Base-by-base conservation (phyloP, 352 stramenopile species). In the Globisporangium lucens region DNA sequence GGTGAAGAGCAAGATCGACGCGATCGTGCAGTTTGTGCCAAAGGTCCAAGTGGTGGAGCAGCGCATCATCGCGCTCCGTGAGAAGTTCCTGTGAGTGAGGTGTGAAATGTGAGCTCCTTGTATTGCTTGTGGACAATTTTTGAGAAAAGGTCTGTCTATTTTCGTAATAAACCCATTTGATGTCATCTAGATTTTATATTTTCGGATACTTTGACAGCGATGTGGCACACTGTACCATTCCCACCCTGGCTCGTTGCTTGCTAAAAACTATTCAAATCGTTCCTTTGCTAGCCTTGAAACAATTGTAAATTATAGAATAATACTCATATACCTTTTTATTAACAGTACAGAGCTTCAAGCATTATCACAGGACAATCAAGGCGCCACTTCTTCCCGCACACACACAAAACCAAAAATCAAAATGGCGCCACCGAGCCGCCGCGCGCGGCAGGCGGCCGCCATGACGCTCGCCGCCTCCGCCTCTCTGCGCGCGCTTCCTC, bases 1-100 rank as follows among this genome's bases (percentile, higher is more conserved):
- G 17, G 51, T 87, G n/a, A 56, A 56, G 63, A 56, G 8, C 17
- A 30, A 43, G 29, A 61, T 61, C 55, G 55, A 61, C 35, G 55
- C 20, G 55, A 61, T 61, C 17, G 55, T 43, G 55, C 55, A 61
- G 30, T 61, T 61, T 22, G 56, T 49, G 33, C 33, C 20, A 24
- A 33, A 43, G 9, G 22, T 61, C n/a, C 35, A 41, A 38, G 56
- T 51, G 29, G 35, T 29, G 4, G 56, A 62, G n/a, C 15, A 12
- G n/a, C 38, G 35, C n/a, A 29, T 47, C 27, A 62, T 51, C 22
- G n/a, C 24, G 24, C 52, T 62, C 38, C 56, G 56, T 38, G 38
- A 46, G 9, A 62, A 62, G 56, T 33, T 30, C 33, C 46, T 62
- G 35, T 51, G 24, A 57, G 52, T 20, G 10, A 22, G 52, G 22